Base-by-base conservation (phyloP, 1,284 basidiomycete genomes). In the Rhodotorula mucilaginosa region DNA sequence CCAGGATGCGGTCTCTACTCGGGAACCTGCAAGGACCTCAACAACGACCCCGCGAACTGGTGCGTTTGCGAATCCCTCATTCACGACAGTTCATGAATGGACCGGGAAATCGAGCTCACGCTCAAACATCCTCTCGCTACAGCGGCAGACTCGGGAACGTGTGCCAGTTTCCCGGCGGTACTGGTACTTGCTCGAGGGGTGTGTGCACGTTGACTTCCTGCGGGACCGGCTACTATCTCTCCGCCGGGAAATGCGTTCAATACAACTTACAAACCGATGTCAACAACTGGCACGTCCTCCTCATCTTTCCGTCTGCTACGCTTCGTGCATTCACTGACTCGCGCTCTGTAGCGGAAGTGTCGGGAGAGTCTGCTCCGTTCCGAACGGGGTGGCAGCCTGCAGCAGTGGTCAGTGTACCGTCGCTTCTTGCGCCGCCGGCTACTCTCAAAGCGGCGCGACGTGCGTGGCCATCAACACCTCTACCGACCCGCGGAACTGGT, bases 1-100 rank as follows among this genome's bases (percentile, higher is more conserved):
- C 34, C 46, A 34, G 72, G 73, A 39, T 76, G 52, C 62, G 52
- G 46, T 7, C 69, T 58, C 34, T 64, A 71, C 58, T 34, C 34
- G 31, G 16, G 39, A 23, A 16, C 19, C 4, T 76, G 71, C 68
- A 67, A 62, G 13, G 59, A 74, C 57, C 52, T 67, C 5, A 23
- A 31, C 12, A 54, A 44, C 26, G 72, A 73, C 58, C 2, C 49
- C 13, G 65, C 65, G 62, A 67, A 73, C 72, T 73, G 72, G 66
- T 68, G 52, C 48, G 58, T 31, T 47, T 15, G 23, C 21, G 7
- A 4, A 13, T 6, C 15, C 48, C n/a, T 46, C 4, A 23, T 49
- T 15, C 34, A 5, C 46, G 8, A 21, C 34, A 8, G 6, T 34
- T 34, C 34, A 7, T 34, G 34, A 34, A 34, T 34, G 34, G 34